phyloP scores from a whole-genome alignment of 352 stramenopile genomes.

The Hyaloperonospora brassicae region DNA sequence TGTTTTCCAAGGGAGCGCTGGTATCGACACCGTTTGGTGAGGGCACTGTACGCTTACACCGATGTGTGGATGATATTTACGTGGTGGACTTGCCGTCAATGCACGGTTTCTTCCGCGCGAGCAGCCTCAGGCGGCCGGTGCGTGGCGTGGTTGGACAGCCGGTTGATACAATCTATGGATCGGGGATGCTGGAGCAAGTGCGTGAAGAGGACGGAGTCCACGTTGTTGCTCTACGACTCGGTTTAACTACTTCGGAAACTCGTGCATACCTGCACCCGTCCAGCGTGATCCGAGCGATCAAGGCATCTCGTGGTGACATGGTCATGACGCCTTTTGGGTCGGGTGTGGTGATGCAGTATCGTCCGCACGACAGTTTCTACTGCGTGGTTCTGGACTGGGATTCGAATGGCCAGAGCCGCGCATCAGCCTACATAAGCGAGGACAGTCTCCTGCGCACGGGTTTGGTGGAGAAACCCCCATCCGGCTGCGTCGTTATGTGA shows the following conservation, averaged over 20 bases:
- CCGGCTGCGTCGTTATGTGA: constrained; percentile 70
- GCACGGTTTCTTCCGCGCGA: constrained; percentile 40
- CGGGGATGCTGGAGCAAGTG: constrained; percentile 50
- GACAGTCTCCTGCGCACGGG: constrained; percentile 46
- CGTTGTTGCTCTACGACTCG: constrained; percentile 55
- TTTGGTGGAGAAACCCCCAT: constrained; percentile 49
- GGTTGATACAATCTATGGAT: constrained; percentile 62
- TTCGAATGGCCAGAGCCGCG: constrained; percentile 41
- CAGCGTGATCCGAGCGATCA: constrained; percentile 46
- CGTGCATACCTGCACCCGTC: constrained; percentile 54
- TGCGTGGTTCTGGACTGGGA: constrained; percentile 65
- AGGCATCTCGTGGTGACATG: constrained; percentile 64
- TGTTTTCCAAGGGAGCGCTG: constrained; percentile 41
- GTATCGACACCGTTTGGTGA: constrained; percentile 65
- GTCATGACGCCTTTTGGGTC: constrained; percentile 73
- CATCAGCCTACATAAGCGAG: constrained; percentile 52
- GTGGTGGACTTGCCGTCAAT: constrained; percentile 37
- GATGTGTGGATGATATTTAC: constrained; percentile 47
- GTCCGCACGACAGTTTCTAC: constrained; percentile 52
- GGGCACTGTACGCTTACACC: constrained; percentile 41
- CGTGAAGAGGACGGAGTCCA: constrained; percentile 61
- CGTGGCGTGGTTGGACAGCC: constrained; percentile 50
- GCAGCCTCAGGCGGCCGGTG: constrained; percentile 30
- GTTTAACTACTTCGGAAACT: constrained; percentile 40
- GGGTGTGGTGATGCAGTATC: constrained; percentile 64